These are phyloP conservation scores for Picochlorum sp. DNA, from an alignment of 139 green algal genomes.

Conservation along the genomic window DNA sequence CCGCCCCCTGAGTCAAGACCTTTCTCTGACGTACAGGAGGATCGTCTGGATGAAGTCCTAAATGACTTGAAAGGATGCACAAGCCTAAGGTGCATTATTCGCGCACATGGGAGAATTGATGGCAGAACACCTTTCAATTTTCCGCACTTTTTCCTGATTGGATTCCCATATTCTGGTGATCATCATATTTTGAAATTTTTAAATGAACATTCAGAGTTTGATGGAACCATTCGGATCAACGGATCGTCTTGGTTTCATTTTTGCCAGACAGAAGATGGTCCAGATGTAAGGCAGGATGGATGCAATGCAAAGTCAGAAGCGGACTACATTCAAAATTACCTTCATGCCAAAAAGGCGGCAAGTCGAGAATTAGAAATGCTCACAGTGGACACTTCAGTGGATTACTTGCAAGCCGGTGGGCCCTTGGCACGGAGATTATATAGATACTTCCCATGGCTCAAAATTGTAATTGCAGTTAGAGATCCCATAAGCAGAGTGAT, in stretches of 20 bases:
- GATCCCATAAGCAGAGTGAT: conserved; percentile 1
- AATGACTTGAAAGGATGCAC: background rate
- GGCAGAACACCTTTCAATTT: conserved; percentile 1
- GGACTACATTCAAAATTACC: background rate
- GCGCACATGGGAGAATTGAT: background rate
- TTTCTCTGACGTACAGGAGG: background rate
- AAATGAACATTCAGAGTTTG: background rate
- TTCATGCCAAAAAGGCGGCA: background rate
- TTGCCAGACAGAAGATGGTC: background rate
- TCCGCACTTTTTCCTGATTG: conserved; percentile 3
- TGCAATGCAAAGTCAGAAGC: background rate
- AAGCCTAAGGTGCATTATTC: conserved; percentile 2
- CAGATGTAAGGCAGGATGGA: background rate
- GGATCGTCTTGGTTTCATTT: conserved; percentile 2
- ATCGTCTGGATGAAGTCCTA: background rate
- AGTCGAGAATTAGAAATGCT: background rate
- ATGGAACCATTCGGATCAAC: background rate
- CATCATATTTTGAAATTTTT: background rate
- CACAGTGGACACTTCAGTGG: background rate
- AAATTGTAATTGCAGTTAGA: conserved; percentile 1
- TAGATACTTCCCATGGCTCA: conserved; percentile 2
- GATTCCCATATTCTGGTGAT: background rate
- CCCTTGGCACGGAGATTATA: conserved; percentile 1
- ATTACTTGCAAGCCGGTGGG: background rate
- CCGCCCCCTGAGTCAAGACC: background rate